Base-by-base conservation (phyloP, 192 early-diverging fungal genomes). In the Glomus cerebriforme region DNA sequence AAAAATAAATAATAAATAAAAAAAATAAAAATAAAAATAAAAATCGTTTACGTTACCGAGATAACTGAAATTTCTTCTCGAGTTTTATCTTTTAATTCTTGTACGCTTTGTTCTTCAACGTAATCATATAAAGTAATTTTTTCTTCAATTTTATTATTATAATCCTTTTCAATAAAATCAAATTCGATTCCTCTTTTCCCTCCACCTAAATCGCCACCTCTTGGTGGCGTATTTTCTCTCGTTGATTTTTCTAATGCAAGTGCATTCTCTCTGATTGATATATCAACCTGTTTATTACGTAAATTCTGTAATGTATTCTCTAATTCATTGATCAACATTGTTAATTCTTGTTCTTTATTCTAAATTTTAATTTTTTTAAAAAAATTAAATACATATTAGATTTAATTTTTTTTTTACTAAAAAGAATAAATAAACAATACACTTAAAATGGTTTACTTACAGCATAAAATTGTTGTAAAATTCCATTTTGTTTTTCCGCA, bases 281-380 rank as follows among this genome's bases (percentile, higher is more conserved):
- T 34, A 68, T 78, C 67, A 22, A 78, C 77, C 5, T 29, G 45
- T n/a, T 78, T 78, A 58, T 4, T 5, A 26, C 66, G 77, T 59
- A 78, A 34, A 24, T n/a, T 32, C 26, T 78, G 45, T 54, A 78
- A 68, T 24, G 67, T 69, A 22, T 34, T 54, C 2, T 78, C 77
- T 7, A 78, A 32, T 24, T 78, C 63, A 22, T 78, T 66, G 13
- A 34, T 12, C n/a, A 78, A 69, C 4, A 37, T 69, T 9, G n/a
- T n/a, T 17, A 78, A 69, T 69, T 78, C 65, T 43, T 78, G 58
- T 37, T 78, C 77, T 37, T 78, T 78, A 37, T 37, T 78, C 77
- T 78, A 66, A 62, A 62, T 39, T 35, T n/a, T n/a, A n/a, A n/a
- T n/a, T 37, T 37, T 37, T 22, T 59, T 37, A 59, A 58, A 59